Base-by-base conservation (phyloP, 1,139 yeast genomes). In the Kluyveromyces sp. region DNA sequence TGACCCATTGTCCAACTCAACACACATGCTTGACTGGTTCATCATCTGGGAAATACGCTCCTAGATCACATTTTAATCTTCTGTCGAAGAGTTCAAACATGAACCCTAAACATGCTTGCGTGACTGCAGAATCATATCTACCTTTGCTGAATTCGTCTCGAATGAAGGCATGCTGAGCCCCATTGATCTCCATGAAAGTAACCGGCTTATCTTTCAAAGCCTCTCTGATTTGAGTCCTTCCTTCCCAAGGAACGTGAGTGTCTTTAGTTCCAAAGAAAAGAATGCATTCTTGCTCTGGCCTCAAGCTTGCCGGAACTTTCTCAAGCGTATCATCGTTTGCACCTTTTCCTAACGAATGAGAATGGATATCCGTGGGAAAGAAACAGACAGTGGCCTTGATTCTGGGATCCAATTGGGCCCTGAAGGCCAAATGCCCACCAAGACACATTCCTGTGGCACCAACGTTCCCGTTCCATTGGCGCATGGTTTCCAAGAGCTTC, bases 401-500 rank as follows among this genome's bases (percentile, higher is more conserved):
- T 45, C 87, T 66, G 26, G 74, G 70, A 56, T 83, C 88, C 51
- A 83, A 70, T 6, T 83, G 75, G 2, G 86, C 78, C 53, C 94
- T 71, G 63, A 76, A 82, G 1, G 94, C 92, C 56, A 83, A 68
- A 58, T 84, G 94, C 2, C 94, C 94, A 17, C 94, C 94, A 18
- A 84, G 74, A 60, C 94, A 84, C 89, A 84, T 84, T 19, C 94
- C 94, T 2, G 92, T 82, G 41, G 89, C 82, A 25, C 94, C 94
- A 51, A 83, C 74, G 49, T 72, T 75, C 36, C 92, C 92, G 50
- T 76, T 80, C 60, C 85, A 83, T 3, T 86, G 81, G 2, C 73
- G 68, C 49, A 83, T 68, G 2, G 73, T 58, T 42, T 63, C 61
- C 49, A 84, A 69, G 55, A 81, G 78, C 55, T 82, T 87, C 54